These are phyloP conservation scores for Vanilla planifolia DNA, from an alignment of 106 monocot species.

Conservation along the genomic window DNA sequence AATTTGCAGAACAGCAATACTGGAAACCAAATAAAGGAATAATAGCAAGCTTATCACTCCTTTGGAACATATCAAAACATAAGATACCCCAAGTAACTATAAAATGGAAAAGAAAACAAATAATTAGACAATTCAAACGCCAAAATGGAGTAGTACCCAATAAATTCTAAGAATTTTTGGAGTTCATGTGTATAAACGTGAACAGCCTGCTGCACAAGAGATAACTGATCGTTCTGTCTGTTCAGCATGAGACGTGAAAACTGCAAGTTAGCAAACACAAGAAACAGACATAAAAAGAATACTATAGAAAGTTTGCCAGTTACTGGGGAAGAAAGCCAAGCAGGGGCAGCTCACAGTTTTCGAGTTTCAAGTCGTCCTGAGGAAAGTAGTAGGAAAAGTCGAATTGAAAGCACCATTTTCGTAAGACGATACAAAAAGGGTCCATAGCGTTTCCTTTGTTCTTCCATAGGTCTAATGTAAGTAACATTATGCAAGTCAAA, in stretches of 20 bases:
- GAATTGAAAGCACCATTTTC: conserved; percentile 60
- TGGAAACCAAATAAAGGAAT: too few relatives aligned
- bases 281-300: conserved; percentile 4
- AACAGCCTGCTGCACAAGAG: conserved; percentile 59
- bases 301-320: neutral
- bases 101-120: neutral
- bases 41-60: too few relatives aligned
- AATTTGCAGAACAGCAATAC: too few relatives aligned
- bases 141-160: conserved; percentile 43
- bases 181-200: conserved; percentile 55
- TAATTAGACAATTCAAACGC: neutral
- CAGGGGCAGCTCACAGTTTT: conserved; percentile 52
- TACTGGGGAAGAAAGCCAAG: neutral
- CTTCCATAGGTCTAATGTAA: conserved; percentile 89
- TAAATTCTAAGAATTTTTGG: conserved; percentile 69
- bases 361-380: conserved; percentile 50
- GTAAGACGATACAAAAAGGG: conserved; percentile 79
- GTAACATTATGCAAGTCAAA: conserved; percentile 9
- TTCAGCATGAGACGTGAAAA: neutral
- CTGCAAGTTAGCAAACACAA: neutral
- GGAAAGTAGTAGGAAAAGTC: conserved; percentile 55
- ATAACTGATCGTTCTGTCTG: conserved; percentile 56
- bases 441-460: conserved; percentile 93
- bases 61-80: neutral
- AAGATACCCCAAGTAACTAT: neutral